Percentiles rank a stretch among this genome's conserved stretches.
Evolutionary conservation across 805 yeast genomes (phyloP).

Genomic region (Ogataea henricii): DNA sequence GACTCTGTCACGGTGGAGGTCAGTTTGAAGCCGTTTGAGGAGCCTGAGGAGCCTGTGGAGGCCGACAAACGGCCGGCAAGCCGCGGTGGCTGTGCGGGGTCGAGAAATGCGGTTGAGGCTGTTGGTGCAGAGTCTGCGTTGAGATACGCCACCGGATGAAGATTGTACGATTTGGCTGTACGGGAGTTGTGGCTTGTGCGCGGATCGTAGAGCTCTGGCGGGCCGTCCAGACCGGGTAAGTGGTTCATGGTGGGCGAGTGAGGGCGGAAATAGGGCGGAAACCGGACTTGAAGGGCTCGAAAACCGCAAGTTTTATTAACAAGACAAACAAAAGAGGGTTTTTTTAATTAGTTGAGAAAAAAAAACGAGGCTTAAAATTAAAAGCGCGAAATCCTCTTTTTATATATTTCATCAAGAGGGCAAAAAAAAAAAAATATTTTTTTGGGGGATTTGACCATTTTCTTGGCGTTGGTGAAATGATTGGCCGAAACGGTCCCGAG

Average conservation of each 20-base stretch:
- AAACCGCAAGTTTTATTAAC: too few species aligned
- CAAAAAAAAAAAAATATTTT: background rate
- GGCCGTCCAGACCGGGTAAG: background rate
- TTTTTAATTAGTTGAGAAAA: background rate
- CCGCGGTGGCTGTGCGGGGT: background rate
- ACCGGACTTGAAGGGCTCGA: too few species aligned
- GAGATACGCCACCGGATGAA: slow-evolving; percentile 34
- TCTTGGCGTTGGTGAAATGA: slow-evolving; percentile 1
- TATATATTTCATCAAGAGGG: background rate
- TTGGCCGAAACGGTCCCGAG: slow-evolving; percentile 1
- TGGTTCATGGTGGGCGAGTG: background rate
- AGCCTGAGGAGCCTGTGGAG: slow-evolving; percentile 6
- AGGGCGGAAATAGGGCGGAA: background rate
- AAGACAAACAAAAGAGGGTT: background rate
- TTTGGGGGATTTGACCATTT: too few species aligned
- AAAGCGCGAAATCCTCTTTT: background rate
- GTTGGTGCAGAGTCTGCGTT: slow-evolving; percentile 25
- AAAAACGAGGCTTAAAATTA: background rate
- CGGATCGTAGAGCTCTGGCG: background rate
- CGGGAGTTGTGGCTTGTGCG: background rate
- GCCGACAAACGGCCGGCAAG: background rate
- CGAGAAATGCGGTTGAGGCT: background rate
- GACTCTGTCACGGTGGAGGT: slow-evolving; percentile 27
- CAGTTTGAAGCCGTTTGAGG: slow-evolving; percentile 13
- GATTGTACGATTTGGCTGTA: slow-evolving; percentile 16